Evolutionary conservation across 2,329 filamentous ascomycete species (phyloP), one percentile per base, ranked within the genome.

Genomic region (Rutstroemia sp.): DNA sequence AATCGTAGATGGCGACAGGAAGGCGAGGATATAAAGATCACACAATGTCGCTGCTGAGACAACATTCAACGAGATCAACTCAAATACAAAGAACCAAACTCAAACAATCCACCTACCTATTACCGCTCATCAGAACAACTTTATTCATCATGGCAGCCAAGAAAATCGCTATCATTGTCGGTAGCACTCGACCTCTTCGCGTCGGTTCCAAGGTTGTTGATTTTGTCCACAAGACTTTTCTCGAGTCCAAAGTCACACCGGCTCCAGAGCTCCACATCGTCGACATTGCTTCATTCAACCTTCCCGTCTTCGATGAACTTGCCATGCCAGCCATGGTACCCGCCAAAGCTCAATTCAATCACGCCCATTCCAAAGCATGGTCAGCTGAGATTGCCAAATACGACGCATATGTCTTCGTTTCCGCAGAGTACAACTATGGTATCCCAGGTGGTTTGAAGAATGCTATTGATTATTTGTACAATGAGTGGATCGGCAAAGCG

Each of bases 401-500:
- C 66, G 72, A 76, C 50, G 76, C 64, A n/a, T 79, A 77, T 64
- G 65, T 80, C 42, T 68, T 79, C 42, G 73, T 80, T 38, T 71
- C 74, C 17, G 73, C 76, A 0, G 75, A 81, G 66, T 84, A 84
- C 65, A 83, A 84, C 70, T 77, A 70, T 65, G 75, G 77, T 21
- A 69, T 81, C 5, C 71, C 80, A 0, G 79, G 76, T 0, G 73
- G 72, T 7, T 69, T 80, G 50, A 84, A 85, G 71, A 85, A 83
- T 64, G 80, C 81, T 4, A 73, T 85, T 54, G 81, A 84, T 65
- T 84, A 81, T 63, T 72, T 85, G 1, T 76, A 73, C 60, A 70
- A 82, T 61, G 81, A 83, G 64, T 83, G 79, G 78, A 73, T 67
- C 30, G 77, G 75, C 10, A 83, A 83, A 65, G 76, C 79, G 0